These are phyloP conservation scores for Sporisorium graminicola DNA, from an alignment of 1,284 basidiomycete species.

Conservation along the genomic window DNA sequence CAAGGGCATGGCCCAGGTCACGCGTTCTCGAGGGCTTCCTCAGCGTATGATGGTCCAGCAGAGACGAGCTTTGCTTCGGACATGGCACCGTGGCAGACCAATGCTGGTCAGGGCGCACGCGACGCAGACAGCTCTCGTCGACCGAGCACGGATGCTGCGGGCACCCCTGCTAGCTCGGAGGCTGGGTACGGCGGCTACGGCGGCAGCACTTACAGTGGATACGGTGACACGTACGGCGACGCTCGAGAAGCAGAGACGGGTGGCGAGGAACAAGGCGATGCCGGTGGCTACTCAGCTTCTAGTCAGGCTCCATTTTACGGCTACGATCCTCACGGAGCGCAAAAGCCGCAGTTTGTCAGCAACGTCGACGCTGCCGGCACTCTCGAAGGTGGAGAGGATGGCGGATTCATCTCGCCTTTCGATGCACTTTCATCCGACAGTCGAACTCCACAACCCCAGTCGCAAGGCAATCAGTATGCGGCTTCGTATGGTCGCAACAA, in stretches of 20 bases:
- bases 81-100: constrained; percentile 31
- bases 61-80: constrained; percentile 47
- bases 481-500: constrained; percentile 22
- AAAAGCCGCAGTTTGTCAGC: constrained; percentile 60
- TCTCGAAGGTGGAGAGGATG: constrained; percentile 59
- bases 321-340: constrained; percentile 60
- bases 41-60: constrained; percentile 32
- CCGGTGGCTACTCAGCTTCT: constrained; percentile 18
- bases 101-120: constrained; percentile 13
- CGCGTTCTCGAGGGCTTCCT: constrained; percentile 25
- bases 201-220: constrained; percentile 32
- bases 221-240: constrained; percentile 28
- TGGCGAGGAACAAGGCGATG: constrained; percentile 22
- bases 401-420: constrained; percentile 85
- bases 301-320: constrained; percentile 55
- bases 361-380: constrained; percentile 62
- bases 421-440: constrained; percentile 73
- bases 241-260: constrained; percentile 19
- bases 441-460: constrained; percentile 38
- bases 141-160: constrained; percentile 24
- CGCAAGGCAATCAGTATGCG: constrained; percentile 39
- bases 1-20: constrained; percentile 16
- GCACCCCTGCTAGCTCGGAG: constrained; percentile 17
- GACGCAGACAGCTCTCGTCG: constrained; percentile 28
- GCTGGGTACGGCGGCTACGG: constrained; percentile 29